These are phyloP conservation scores for Russula dissimulans DNA, from an alignment of 768 basidiomycete genomes.

Conservation along the genomic window DNA sequence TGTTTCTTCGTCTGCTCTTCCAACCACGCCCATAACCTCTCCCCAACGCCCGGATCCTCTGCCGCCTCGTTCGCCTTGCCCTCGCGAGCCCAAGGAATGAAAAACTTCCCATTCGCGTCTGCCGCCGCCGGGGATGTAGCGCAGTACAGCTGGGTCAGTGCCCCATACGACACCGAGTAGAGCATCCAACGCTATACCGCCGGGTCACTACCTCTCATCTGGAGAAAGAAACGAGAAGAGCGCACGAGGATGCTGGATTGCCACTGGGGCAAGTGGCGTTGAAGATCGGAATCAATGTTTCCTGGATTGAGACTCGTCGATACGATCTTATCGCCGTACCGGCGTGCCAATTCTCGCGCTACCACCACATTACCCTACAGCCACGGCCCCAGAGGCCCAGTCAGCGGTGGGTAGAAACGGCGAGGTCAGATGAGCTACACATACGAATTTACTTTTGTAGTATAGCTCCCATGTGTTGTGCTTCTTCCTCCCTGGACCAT, in stretches of 20 bases:
- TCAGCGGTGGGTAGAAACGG: background rate
- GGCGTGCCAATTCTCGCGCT: conserved; percentile 37
- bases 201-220: background rate
- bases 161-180: conserved; percentile 25
- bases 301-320: conserved; percentile 37
- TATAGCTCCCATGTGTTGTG: conserved; percentile 17
- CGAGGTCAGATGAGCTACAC: conserved; percentile 1
- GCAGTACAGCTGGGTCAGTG: conserved; percentile 37
- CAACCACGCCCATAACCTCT: conserved; percentile 27
- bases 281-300: conserved; percentile 7
- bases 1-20: conserved; percentile 21
- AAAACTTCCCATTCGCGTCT: conserved; percentile 30
- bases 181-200: background rate
- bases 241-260: background rate
- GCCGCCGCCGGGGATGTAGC: conserved; percentile 34
- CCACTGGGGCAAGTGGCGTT: background rate
- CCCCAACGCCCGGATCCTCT: conserved; percentile 22
- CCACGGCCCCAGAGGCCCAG: background rate
- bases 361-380: conserved; percentile 34
- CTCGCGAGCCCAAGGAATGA: conserved; percentile 25
- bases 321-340: conserved; percentile 40
- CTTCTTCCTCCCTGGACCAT: conserved; percentile 22
- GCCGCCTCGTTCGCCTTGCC: conserved; percentile 16
- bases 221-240: background rate
- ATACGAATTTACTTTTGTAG: conserved; percentile 38